Evolutionary conservation across 306 rosid genomes (phyloP), one percentile per base, ranked within the genome.

Genomic region (Glycine soja): DNA sequence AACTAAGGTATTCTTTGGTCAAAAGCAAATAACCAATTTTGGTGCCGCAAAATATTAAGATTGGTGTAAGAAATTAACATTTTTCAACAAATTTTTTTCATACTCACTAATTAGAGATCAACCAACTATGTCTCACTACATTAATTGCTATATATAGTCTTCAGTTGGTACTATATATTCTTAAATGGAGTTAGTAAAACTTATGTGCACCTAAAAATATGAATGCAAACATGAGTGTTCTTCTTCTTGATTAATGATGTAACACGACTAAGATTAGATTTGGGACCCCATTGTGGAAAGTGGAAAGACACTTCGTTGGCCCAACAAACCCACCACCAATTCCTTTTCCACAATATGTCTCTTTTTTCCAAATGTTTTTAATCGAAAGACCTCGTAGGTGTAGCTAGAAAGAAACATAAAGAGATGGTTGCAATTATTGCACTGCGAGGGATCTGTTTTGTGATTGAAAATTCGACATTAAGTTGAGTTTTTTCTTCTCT

Each of bases 261-360:
- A 45, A 72, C 80, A 61, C 11, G 38, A 53, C 68, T 4, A 51
- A 51, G 57, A 64, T 70, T 24, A 18, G 52, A 19, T 48, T 72
- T 53, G 79, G 67, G 70, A 52, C 75, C 81, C 73, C 84, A 67
- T 66, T 2, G 64, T 67, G 11, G 64, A 81, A 85, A 81, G 83
- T 81, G 59, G 74, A 38, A 66, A 56, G 36, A 68, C 74, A 46
- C 53, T 38, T 56, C 0, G 47, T 30, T 48, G 78, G 72, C 61
- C 69, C 83, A 68, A 11, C 72, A 68, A 52, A 82, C 84, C 84
- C 76, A 86, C 84, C 86, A 68, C 59, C 72, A 80, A 64, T 56
- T 54, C 30, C 76, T 79, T 79, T 75, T 82, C 61, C 14, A 50
- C 79, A 82, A 10, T 3, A 70, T 82, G 76, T 79, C 46, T 42